Evolutionary conservation across 495 filamentous ascomycete genomes (phyloP).

Genomic region (Immersiella caudata): DNA sequence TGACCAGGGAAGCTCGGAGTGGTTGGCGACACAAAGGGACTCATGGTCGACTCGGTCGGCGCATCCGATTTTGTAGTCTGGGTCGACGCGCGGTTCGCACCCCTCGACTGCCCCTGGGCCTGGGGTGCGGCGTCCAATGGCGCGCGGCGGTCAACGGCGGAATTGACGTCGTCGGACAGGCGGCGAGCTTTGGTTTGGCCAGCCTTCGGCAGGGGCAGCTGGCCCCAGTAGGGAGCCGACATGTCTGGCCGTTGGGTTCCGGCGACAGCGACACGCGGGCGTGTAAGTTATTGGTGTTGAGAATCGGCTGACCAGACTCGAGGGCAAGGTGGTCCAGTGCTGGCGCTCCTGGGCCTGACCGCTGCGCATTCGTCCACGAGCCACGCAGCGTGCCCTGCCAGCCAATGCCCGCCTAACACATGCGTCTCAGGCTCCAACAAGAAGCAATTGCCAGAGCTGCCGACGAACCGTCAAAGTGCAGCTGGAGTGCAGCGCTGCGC

Average conservation of each 20-base stretch:
- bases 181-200: conserved; percentile 44
- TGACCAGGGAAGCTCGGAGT: conserved; percentile 49
- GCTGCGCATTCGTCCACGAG: conserved; percentile 28
- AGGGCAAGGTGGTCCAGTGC: neutral
- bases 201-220: conserved; percentile 43
- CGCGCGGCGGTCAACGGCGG: conserved; percentile 39
- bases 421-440: conserved; percentile 41
- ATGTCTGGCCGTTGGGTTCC: conserved; percentile 31
- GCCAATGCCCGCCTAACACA: conserved; percentile 54
- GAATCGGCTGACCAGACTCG: conserved; percentile 12
- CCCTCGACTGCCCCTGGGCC: conserved; percentile 25
- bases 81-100: conserved; percentile 44
- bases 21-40: conserved; percentile 54
- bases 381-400: conserved; percentile 41
- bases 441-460: conserved; percentile 8
- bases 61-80: conserved; percentile 52
- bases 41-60: conserved; percentile 54
- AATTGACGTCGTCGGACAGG: conserved; percentile 44
- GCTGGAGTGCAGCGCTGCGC: neutral
- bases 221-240: conserved; percentile 50
- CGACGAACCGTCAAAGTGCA: conserved; percentile 1
- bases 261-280: neutral
- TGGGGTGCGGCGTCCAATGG: conserved; percentile 47
- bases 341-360: neutral
- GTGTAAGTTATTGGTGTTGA: neutral